A percentile compares a stretch with the other conserved stretches of the same genome.
Evolutionary conservation across 306 rosid species (phyloP).

Genomic region (Cucurbita ficifolia): DNA sequence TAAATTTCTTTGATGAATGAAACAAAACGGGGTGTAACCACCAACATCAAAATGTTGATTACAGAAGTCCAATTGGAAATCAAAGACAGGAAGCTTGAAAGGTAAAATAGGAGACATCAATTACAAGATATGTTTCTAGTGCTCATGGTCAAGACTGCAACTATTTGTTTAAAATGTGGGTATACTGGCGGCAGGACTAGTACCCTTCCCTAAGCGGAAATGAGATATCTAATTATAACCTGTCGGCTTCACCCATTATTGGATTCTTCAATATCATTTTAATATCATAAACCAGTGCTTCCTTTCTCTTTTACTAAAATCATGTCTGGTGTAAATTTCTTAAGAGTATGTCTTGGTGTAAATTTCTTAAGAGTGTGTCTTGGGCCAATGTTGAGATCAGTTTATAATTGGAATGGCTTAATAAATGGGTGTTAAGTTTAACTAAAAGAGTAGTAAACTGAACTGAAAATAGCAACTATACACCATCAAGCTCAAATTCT

Average conservation of each 20-base stretch:
- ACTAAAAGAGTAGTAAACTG: neutral
- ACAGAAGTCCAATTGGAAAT: neutral
- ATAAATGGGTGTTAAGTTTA: neutral
- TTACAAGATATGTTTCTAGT: slow-evolving; percentile 15
- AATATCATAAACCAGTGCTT: neutral
- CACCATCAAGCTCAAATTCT: neutral
- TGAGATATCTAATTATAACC: slow-evolving; percentile 4
- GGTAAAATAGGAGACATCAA: neutral
- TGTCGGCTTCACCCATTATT: slow-evolving; percentile 4
- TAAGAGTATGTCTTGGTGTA: neutral
- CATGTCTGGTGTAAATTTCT: neutral
- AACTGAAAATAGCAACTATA: neutral
- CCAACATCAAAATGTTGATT: neutral
- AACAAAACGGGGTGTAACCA: neutral
- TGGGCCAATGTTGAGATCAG: neutral
- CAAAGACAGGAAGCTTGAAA: neutral
- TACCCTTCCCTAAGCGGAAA: slow-evolving; percentile 54
- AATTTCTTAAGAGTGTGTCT: no score
- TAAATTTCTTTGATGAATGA: neutral
- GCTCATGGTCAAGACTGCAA: slow-evolving; percentile 57
- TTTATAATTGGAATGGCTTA: neutral
- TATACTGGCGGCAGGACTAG: slow-evolving; percentile 33
- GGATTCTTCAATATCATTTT: slow-evolving; percentile 4
- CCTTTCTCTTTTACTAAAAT: neutral
- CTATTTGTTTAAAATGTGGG: slow-evolving; percentile 44